These are phyloP conservation scores for Ogataea neopini DNA, from an alignment of 805 yeast genomes.

Conservation along the genomic window DNA sequence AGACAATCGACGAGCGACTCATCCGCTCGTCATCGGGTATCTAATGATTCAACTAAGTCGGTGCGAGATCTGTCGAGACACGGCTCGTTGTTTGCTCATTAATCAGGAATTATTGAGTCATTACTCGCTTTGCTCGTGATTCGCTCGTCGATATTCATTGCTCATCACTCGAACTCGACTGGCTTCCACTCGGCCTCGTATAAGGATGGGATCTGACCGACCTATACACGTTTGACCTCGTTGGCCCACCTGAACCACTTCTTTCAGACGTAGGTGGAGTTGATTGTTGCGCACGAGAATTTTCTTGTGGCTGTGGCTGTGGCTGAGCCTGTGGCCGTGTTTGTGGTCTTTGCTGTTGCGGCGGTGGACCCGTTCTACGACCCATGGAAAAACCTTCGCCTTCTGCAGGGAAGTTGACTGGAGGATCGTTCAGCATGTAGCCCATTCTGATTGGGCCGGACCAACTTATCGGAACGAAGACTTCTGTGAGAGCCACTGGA, in stretches of 20 bases:
- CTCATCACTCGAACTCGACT: constrained; percentile 5
- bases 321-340: neutral
- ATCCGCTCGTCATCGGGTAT: neutral
- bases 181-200: constrained; percentile 14
- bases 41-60: too few relatives aligned
- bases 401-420: constrained; percentile 29
- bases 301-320: neutral
- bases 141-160: neutral
- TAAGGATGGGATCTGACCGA: constrained; percentile 21
- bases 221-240: constrained; percentile 12
- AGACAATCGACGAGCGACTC: neutral
- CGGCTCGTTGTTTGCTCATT: too few relatives aligned
- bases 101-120: too few relatives aligned
- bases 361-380: constrained; percentile 26
- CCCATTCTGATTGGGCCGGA: constrained; percentile 25
- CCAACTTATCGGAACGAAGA: constrained; percentile 34
- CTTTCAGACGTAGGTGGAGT: neutral
- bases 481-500: constrained; percentile 33
- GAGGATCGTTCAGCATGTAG: constrained; percentile 26
- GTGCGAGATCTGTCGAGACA: too few relatives aligned
- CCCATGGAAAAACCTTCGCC: constrained; percentile 32
- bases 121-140: too few relatives aligned
- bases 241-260: constrained; percentile 20
- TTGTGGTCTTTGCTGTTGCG: neutral
- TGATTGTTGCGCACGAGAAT: constrained; percentile 3